A percentile compares a stretch with the other conserved stretches of the same genome.
These are phyloP conservation scores for Neofusicoccum cordaticola DNA, from an alignment of 2,329 filamentous ascomycete genomes.

Conservation along the genomic window DNA sequence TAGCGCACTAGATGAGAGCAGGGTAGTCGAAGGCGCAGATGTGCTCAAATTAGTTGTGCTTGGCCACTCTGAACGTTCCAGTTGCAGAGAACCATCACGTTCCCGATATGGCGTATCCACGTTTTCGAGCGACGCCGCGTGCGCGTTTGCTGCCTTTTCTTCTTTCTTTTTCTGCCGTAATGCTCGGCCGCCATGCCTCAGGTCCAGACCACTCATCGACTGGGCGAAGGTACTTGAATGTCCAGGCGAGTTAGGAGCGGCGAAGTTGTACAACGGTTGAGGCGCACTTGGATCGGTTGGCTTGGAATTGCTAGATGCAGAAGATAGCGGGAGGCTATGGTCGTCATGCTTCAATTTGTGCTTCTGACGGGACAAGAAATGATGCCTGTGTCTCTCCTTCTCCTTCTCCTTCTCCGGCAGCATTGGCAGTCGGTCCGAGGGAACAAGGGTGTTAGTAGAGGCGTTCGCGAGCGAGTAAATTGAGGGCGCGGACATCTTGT, in stretches of 20 bases:
- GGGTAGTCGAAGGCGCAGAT: constrained; percentile 22
- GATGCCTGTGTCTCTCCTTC: constrained; percentile 71
- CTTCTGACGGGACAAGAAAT: constrained; percentile 76
- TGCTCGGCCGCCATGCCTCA: constrained; percentile 73
- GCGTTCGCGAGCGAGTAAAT: constrained; percentile 75
- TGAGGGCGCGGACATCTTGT: constrained; percentile 50
- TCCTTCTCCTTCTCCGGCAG: constrained; percentile 51
- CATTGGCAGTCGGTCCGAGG: constrained; percentile 49
- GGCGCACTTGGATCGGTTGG: constrained; percentile 73
- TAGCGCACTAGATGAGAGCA: constrained; percentile 1
- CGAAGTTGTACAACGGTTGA: constrained; percentile 76
- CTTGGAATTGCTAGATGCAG: constrained; percentile 72
- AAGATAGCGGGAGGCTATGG: constrained; percentile 66
- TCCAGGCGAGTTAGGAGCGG: constrained; percentile 68
- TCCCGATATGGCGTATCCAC: constrained; percentile 34
- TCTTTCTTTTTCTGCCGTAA: constrained; percentile 70
- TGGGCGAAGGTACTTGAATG: constrained; percentile 71
- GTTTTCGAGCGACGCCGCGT: constrained; percentile 30
- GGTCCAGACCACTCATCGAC: constrained; percentile 75
- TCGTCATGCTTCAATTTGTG: constrained; percentile 75
- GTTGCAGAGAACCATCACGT: constrained; percentile 38
- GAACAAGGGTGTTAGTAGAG: constrained; percentile 73
- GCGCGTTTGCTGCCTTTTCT: constrained; percentile 46
- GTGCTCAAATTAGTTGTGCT: constrained; percentile 26
- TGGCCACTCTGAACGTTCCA: constrained; percentile 38